Evolutionary conservation across 2,329 filamentous ascomycete genomes (phyloP), one percentile per base, ranked within the genome.

Genomic region (Alternaria gaisen): DNA sequence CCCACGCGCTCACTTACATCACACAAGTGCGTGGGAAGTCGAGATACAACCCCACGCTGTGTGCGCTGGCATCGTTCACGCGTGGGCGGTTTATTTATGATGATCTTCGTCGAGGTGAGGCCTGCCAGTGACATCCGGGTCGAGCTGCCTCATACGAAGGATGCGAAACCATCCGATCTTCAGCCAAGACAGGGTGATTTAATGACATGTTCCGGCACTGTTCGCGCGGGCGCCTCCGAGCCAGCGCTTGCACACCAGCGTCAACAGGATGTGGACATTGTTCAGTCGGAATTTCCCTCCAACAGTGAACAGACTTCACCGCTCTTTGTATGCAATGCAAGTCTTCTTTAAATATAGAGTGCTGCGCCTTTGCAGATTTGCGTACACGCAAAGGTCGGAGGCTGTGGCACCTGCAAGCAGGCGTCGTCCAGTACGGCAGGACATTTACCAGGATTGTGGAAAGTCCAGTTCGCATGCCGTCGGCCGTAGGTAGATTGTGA

Each of bases 271-370:
- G 14, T 32, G 8, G 9, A 8, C 44, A 48, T 7, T 40, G 55
- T 40, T 52, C 40, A 9, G 26, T 53, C 48, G 10, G 22, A 48
- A 58, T 59, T 59, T 60, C 30, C 55, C 56, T 55, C 65, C 67
- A 66, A 69, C 64, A 53, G 60, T 40, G 30, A 10, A 46, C 53
- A 53, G 66, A 57, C 73, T 60, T 76, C 75, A 78, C 76, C 76
- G 76, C 76, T 71, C 64, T 69, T 48, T 40, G 32, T 40, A 40
- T 68, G 67, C 70, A 67, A 50, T 61, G 59, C 61, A 58, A 38
- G 54, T 41, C 36, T 56, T 60, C 73, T 72, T 72, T 70, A 72
- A 74, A 75, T 75, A 75, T 63, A 56, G 54, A 61, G 55, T 58
- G 58, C 61, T 56, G 63, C 65, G 69, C 67, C 64, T 70, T 69